Evolutionary conservation across 176 grass and related monocot genomes (phyloP), one percentile per base, ranked within the genome.

Genomic region (Bolboschoenus planiculmis): DNA sequence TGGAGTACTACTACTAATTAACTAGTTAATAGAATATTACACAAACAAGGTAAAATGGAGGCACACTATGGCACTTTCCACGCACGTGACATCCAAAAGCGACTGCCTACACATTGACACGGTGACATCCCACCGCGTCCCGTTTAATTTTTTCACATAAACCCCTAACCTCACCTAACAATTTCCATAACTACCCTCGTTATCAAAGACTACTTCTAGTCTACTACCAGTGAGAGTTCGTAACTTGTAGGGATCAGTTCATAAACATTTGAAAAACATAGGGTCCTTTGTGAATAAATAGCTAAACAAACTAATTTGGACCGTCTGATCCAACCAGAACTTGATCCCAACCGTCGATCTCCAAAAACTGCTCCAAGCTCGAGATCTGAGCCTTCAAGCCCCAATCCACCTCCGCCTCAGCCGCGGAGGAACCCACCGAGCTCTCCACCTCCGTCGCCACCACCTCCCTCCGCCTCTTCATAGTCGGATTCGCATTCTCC

Each of bases 331-430:
- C 1, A 3, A 18, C 43, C 70, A 75, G 21, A 77, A 8, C 9
- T 14, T 77, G 72, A 77, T 77, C 72, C 72, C 72, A 77, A 0
- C 21, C 42, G 43, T 77, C 39, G 2, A 72, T 72, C 11, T 33
- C 66, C 72, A 77, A 48, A 50, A 77, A 51, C 9, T 51, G 21
- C 72, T 51, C 72, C n/a, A 53, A 26, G 2, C 8, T 23, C 13
- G 23, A 42, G 21, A 77, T 77, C 21, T 77, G 72, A n/a, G 21
- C 72, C 42, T 77, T 77, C 23, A 77, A 50, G 21, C 72, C 72
- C 72, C 10, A 46, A 42, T 48, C 72, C 7, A 51, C 21, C 42
- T 48, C 72, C 7, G 30, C 21, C 42, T 31, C 72, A 16, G 29
- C 68, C 68, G 68, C 9, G 7, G 68, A 74, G 8, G 63, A 30